Base-by-base conservation (phyloP, 108 stramenopile genomes). In the Pelagomonas calceolata region DNA sequence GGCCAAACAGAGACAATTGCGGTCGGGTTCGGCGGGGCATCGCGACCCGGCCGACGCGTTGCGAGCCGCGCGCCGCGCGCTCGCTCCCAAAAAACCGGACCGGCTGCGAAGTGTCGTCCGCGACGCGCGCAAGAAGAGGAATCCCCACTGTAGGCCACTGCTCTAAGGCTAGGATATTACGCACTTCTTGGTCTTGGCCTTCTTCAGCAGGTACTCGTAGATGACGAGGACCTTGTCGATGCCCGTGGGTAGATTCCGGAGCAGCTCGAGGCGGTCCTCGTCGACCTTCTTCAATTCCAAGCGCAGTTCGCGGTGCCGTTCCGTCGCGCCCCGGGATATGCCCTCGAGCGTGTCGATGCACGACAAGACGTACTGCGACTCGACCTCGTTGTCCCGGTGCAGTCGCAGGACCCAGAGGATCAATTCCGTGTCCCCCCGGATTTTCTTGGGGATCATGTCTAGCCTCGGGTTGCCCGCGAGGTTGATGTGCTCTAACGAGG, bases 391-490 rank as follows among this genome's bases (percentile, higher is more conserved):
- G 21, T 60, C 51, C 7, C 51, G 51, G 51, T 60, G 51, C 51
- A 60, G 26, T 12, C 29, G 18, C 21, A 17, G 29, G 51, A 60
- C 51, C 51, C 51, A 60, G 7, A 71, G 35, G 34, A 71, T 36
- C 5, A 71, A 34, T 5, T 64, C 63, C 26, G 70, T 34, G 70
- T 71, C 64, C 5, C 70, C 64, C 16, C 70, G 33, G 63, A 71
- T 71, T 4, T 34, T 45, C 29, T 71, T 71, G 0, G 70, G 70
- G 63, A 71, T 64, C 64, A 71, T 71, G 26, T 71, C 70, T 7
- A 71, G 70, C 36, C 34, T 16, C 29, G 63, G 63, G 70, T 71
- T 71, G 63, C 35, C 36, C 63, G 26, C 21, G 12, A 65, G 26
- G 70, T 71, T 46, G 31, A 71, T 71, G 32, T 64, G 64, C 21